These are phyloP conservation scores for Yamadazyma atlantica DNA, from an alignment of 1,139 yeast genomes.

Conservation along the genomic window DNA sequence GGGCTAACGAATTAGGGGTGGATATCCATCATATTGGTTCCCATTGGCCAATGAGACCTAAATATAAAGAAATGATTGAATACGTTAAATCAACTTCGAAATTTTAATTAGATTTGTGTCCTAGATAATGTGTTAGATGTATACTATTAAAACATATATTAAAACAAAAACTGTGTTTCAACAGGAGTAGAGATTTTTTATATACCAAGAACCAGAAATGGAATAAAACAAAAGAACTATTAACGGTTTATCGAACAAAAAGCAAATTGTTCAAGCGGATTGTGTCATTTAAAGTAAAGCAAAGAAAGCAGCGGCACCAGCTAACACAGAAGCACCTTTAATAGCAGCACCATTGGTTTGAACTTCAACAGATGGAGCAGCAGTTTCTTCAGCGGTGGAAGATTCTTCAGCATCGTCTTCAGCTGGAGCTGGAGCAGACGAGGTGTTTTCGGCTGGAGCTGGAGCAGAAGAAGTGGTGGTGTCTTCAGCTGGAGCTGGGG, in stretches of 20 bases:
- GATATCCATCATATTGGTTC: constrained; percentile 27
- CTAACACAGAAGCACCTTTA: constrained; percentile 12
- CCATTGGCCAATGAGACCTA: constrained; percentile 13
- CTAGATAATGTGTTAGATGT: not conserved
- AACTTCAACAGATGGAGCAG: constrained; percentile 7
- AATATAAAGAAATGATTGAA: constrained; percentile 12
- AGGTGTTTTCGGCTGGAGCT: constrained; percentile 4
- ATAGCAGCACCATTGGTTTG: constrained; percentile 11
- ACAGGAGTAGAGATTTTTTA: not conserved
- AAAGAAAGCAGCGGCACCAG: constrained; percentile 16
- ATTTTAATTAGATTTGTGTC: too few species aligned
- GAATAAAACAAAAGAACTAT: not conserved
- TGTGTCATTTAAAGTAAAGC: constrained; percentile 13
- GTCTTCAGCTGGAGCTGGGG: constrained; percentile 5
- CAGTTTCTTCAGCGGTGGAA: constrained; percentile 4
- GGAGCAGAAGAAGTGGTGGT: constrained; percentile 2
- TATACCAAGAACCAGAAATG: not conserved
- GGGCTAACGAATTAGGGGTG: constrained; percentile 51
- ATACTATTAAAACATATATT: constrained; percentile 1
- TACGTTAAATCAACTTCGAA: constrained; percentile 6
- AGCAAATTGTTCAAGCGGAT: not conserved
- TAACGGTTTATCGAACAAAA: too few species aligned
- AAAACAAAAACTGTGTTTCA: not conserved
- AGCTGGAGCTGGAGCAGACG: constrained; percentile 1
- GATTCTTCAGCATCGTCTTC: constrained; percentile 1